A percentile compares a stretch with the other conserved stretches of the same genome.
These are phyloP conservation scores for Sonneratia alba DNA, from an alignment of 345 rosid species.

Conservation along the genomic window DNA sequence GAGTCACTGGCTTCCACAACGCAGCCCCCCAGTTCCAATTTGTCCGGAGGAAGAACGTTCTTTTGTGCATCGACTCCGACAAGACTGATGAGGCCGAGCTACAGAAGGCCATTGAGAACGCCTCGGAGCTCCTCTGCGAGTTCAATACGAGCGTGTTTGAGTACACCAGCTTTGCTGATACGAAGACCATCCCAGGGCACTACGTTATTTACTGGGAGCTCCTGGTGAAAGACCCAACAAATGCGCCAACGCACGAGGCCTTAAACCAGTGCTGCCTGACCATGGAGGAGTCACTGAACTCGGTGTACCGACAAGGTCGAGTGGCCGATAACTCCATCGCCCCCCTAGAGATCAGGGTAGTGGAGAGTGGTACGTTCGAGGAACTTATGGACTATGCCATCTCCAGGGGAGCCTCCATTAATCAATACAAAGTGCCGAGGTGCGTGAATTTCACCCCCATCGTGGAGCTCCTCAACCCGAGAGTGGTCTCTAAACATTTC, in stretches of 20 bases:
- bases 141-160: slow-evolving; percentile 27
- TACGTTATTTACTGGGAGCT: slow-evolving; percentile 39
- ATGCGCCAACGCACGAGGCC: slow-evolving; percentile 18
- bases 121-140: slow-evolving; percentile 13
- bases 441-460: slow-evolving; percentile 35
- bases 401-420: slow-evolving; percentile 35
- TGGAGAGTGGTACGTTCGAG: slow-evolving; percentile 31
- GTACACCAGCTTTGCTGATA: slow-evolving; percentile 35
- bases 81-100: slow-evolving; percentile 34
- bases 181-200: slow-evolving; percentile 32
- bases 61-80: slow-evolving; percentile 32
- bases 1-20: slow-evolving; percentile 32
- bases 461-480: slow-evolving; percentile 31
- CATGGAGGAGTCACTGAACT: slow-evolving; percentile 31
- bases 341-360: slow-evolving; percentile 32
- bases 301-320: slow-evolving; percentile 36
- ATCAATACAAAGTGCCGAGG: slow-evolving; percentile 36
- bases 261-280: slow-evolving; percentile 22
- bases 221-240: slow-evolving; percentile 16
- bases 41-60: slow-evolving; percentile 28
- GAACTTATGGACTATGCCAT: slow-evolving; percentile 40
- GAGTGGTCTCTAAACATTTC: slow-evolving; percentile 23
- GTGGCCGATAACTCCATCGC: slow-evolving; percentile 30
- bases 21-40: slow-evolving; percentile 31
- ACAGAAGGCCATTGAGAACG: slow-evolving; percentile 28